Evolutionary conservation across 208 protist species (phyloP).

Genomic region (Leishmania amazonensis): DNA sequence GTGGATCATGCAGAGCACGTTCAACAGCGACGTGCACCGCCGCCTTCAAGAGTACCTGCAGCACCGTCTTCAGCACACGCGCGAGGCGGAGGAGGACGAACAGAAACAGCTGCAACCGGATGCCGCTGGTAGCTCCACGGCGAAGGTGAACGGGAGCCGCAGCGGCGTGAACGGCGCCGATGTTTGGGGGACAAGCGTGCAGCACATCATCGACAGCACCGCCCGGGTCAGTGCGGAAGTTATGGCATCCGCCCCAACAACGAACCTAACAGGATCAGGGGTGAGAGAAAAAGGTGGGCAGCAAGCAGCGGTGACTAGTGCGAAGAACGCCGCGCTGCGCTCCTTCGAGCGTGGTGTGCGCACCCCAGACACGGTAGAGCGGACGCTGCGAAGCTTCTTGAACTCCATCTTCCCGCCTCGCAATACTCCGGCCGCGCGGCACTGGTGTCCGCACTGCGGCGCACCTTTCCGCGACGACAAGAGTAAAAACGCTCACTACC

Average conservation of each 20-base stretch:
- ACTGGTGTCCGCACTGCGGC: slow-evolving; percentile 73
- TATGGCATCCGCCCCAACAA: slow-evolving; percentile 5
- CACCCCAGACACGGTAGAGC: slow-evolving; percentile 43
- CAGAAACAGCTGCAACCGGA: slow-evolving; percentile 9
- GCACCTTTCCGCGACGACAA: slow-evolving; percentile 46
- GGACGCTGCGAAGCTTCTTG: slow-evolving; percentile 59
- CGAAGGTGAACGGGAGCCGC: neutral
- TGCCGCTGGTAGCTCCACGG: neutral
- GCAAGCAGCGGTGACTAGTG: neutral
- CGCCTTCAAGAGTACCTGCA: slow-evolving; percentile 69
- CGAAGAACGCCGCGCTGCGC: slow-evolving; percentile 21
- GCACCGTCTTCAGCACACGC: slow-evolving; percentile 53
- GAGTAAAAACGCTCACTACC: slow-evolving; percentile 75
- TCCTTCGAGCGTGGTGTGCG: slow-evolving; percentile 29
- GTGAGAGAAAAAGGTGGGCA: neutral
- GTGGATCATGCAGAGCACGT: slow-evolving; percentile 41
- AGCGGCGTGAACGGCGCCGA: neutral
- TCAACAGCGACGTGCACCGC: slow-evolving; percentile 47
- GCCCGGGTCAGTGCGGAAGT: slow-evolving; percentile 23
- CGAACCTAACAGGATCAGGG: neutral
- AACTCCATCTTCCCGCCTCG: slow-evolving; percentile 62
- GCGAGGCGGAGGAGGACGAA: slow-evolving; percentile 30
- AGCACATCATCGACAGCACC: slow-evolving; percentile 34
- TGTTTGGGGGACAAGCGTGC: slow-evolving; percentile 27
- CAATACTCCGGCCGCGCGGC: slow-evolving; percentile 27